Evolutionary conservation across 192 early-diverging fungal species (phyloP).

Genomic region (Podila clonocystis): DNA sequence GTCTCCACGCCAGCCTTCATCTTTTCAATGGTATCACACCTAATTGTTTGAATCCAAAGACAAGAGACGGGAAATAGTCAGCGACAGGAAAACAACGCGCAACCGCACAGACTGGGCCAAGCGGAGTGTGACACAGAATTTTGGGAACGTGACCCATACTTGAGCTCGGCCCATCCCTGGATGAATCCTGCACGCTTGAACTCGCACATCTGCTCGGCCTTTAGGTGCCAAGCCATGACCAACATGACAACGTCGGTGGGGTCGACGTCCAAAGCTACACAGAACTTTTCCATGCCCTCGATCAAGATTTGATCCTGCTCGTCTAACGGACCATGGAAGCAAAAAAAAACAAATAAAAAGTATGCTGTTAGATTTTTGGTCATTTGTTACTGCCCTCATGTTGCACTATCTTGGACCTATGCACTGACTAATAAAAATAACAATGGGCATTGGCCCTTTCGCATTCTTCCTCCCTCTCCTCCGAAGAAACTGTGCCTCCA

Average conservation of each 20-base stretch:
- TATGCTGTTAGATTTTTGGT: not conserved
- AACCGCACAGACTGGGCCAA: too few relatives aligned
- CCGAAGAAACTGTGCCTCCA: not conserved
- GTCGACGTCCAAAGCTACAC: constrained; percentile 75
- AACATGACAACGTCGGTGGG: constrained; percentile 79
- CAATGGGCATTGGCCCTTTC: not conserved
- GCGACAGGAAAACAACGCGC: not conserved
- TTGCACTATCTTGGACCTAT: not conserved
- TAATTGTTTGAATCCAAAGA: constrained; percentile 20
- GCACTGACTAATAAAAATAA: too few relatives aligned
- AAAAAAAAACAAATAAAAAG: not conserved
- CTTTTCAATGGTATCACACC: constrained; percentile 72
- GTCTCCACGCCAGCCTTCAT: constrained; percentile 63
- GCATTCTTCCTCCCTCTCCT: not conserved
- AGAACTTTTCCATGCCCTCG: constrained; percentile 78
- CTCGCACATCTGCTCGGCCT: constrained; percentile 77
- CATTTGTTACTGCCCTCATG: not conserved
- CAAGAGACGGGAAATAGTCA: constrained; percentile 3
- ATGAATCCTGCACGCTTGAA: constrained; percentile 77
- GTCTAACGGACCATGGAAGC: constrained; percentile 20
- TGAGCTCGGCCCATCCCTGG: constrained; percentile 75
- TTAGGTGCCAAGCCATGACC: constrained; percentile 74
- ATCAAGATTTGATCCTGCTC: constrained; percentile 73
- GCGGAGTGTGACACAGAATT: not conserved
- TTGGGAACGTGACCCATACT: constrained; percentile 26